These are phyloP conservation scores for Globisporangium cederbergense DNA, from an alignment of 352 stramenopile genomes.

Conservation along the genomic window DNA sequence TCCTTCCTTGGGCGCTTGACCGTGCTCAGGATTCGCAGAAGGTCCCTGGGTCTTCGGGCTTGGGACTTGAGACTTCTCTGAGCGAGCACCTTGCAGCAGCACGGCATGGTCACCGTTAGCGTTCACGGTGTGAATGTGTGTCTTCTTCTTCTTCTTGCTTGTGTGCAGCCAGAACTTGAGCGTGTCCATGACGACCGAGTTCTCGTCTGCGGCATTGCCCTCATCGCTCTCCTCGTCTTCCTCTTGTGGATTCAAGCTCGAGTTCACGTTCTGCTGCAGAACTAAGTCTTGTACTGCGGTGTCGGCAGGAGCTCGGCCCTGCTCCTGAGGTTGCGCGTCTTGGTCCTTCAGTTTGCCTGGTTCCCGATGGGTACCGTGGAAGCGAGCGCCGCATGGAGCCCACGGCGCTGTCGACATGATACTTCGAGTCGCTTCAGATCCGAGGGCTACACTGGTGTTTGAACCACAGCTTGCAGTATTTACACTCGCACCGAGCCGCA, in stretches of 20 bases:
- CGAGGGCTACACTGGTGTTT: too few relatives aligned
- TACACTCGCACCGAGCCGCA: slow-evolving; percentile 39
- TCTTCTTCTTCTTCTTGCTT: background rate
- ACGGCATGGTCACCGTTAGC: background rate
- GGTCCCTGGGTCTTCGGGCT: background rate
- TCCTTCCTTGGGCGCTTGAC: background rate
- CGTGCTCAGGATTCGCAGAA: background rate
- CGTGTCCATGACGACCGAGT: slow-evolving; percentile 11
- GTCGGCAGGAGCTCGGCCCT: background rate
- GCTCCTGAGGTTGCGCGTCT: background rate
- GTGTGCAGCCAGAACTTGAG: slow-evolving; percentile 14
- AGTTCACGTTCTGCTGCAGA: background rate
- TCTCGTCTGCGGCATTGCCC: background rate
- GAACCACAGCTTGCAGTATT: slow-evolving; percentile 9
- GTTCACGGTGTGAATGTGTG: background rate
- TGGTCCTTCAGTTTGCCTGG: background rate
- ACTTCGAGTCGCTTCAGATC: too few relatives aligned
- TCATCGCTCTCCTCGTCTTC: background rate
- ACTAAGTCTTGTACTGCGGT: background rate
- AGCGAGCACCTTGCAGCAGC: background rate
- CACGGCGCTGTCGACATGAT: slow-evolving; percentile 29
- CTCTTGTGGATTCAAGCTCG: background rate
- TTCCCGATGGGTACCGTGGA: slow-evolving; percentile 2
- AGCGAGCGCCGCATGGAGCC: slow-evolving; percentile 37
- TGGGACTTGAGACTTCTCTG: background rate